Evolutionary conservation across 257 asterid genomes (phyloP).

Genomic region (Plectranthus barbatus): DNA sequence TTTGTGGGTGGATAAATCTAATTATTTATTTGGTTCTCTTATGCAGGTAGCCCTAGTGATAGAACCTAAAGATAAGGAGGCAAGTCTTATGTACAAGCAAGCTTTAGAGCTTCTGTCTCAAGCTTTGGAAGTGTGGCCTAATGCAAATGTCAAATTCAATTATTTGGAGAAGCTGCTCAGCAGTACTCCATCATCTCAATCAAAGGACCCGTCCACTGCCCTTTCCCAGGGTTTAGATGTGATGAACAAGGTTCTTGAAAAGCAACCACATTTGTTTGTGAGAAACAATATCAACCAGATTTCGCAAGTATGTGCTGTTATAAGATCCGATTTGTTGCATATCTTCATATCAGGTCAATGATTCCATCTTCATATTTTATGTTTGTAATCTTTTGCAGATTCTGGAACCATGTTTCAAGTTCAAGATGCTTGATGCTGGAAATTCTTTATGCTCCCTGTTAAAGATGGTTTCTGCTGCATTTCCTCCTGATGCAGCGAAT

Average conservation of each 20-base stretch:
- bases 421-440: constrained; percentile 98
- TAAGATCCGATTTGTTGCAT: constrained; percentile 14
- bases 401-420: constrained; percentile 97
- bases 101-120: constrained; percentile 93
- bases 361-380: background rate
- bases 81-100: constrained; percentile 96
- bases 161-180: constrained; percentile 94
- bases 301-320: constrained; percentile 58
- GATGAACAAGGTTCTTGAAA: constrained; percentile 96
- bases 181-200: constrained; percentile 90
- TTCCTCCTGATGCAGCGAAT: constrained; percentile 73
- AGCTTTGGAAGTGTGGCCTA: constrained; percentile 99
- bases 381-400: constrained; percentile 45
- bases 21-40: constrained; percentile 11
- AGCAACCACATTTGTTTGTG: constrained; percentile 93
- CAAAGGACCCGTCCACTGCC: constrained; percentile 99
- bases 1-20: background rate
- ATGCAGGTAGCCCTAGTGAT: constrained; percentile 87
- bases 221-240: constrained; percentile 97
- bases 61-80: constrained; percentile 98
- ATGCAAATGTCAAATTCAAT: constrained; percentile 96
- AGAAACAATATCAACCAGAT: constrained; percentile 90
- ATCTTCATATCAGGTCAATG: constrained; percentile 6
- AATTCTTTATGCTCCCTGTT: constrained; percentile 83
- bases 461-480: constrained; percentile 90